A percentile compares a stretch with the other conserved stretches of the same genome.
These are phyloP conservation scores for Danielia oregonensis DNA, from an alignment of 805 yeast genomes.

Conservation along the genomic window DNA sequence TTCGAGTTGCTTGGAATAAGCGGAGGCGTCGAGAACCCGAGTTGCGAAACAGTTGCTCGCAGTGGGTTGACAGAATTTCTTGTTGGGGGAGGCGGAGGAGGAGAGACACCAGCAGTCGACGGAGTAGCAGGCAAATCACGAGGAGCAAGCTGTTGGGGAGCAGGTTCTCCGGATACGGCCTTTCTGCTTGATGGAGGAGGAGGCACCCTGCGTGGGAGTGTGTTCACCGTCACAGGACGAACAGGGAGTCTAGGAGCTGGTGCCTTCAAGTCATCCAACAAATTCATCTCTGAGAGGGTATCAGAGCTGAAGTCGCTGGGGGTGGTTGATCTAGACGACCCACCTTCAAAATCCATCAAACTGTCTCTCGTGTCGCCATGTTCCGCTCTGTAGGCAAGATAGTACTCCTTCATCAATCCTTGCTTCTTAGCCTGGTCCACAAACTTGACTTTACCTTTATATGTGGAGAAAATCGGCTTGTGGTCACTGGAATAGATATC, in stretches of 20 bases:
- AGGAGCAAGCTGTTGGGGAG: conserved; percentile 9
- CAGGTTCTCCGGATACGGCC: background rate
- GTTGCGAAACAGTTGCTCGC: no score
- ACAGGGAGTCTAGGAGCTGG: conserved; percentile 22
- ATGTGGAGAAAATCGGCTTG: conserved; percentile 86
- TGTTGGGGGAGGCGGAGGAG: conserved; percentile 7
- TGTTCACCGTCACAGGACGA: conserved; percentile 12
- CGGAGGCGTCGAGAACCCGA: conserved; percentile 37
- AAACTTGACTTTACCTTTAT: conserved; percentile 59
- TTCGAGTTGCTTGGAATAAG: conserved; percentile 33
- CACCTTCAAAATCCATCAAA: background rate
- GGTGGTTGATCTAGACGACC: conserved; percentile 7
- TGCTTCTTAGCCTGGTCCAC: conserved; percentile 46
- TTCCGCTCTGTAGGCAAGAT: conserved; percentile 27
- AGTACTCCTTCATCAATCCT: conserved; percentile 24
- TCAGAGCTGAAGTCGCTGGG: conserved; percentile 21
- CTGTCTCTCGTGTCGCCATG: conserved; percentile 19
- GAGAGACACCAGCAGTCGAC: conserved; percentile 1
- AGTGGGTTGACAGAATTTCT: conserved; percentile 9
- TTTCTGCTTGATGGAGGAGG: conserved; percentile 26
- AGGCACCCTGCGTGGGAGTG: conserved; percentile 25
- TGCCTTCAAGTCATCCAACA: conserved; percentile 27
- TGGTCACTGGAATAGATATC: conserved; percentile 74
- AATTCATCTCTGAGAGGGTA: conserved; percentile 32
- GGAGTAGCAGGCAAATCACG: conserved; percentile 1